Evolutionary conservation across 768 basidiomycete species (phyloP), one percentile per base, ranked within the genome.

Genomic region (Dictyophora rubrovolvata): DNA sequence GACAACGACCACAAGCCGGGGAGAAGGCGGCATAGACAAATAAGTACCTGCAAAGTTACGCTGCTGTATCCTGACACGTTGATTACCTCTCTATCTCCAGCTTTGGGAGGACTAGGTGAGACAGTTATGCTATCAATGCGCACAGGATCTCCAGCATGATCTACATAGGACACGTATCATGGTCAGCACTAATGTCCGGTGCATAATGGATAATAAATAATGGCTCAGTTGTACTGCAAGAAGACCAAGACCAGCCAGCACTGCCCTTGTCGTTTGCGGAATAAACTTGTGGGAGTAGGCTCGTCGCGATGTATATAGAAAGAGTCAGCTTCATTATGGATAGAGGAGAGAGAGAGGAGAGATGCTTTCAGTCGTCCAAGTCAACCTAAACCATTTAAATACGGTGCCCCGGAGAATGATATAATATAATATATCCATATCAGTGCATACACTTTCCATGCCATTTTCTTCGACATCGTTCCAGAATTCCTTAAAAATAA

Each of bases 1-100:
- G 42, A 14, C n/a, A 14, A 42, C 42, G 42, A 12, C n/a, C 3
- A 14, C 10, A 42, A 12, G 28, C 28, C 28, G 28, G 7, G 28
- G 3, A 42, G 10, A 42, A 42, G n/a, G n/a, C 42, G 12, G 12
- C n/a, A 12, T 14, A 12, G 10, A 4, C 42, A 4, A 12, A 12
- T 4, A 42, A 4, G 2, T 2, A 42, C 42, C 12, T 42, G 12
- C 42, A 42, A 42, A 42, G 11, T 12, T n/a, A 14, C 42, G 42
- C 42, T n/a, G 42, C 42, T n/a, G n/a, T 14, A 42, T 42, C 84
- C 94, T 5, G 74, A 74, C 17, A 88, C 93, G 5, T 73, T 85
- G 62, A 99, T 85, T 17, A 90, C 93, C 65, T 98, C 72, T 64
- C 91, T 79, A 67, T 89, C 65, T 4, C 95, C 95, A 4, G 93